Conservation (phyloP, 1,284 basidiomycete genomes). For the Fistulinella cinereoalba region DNA sequence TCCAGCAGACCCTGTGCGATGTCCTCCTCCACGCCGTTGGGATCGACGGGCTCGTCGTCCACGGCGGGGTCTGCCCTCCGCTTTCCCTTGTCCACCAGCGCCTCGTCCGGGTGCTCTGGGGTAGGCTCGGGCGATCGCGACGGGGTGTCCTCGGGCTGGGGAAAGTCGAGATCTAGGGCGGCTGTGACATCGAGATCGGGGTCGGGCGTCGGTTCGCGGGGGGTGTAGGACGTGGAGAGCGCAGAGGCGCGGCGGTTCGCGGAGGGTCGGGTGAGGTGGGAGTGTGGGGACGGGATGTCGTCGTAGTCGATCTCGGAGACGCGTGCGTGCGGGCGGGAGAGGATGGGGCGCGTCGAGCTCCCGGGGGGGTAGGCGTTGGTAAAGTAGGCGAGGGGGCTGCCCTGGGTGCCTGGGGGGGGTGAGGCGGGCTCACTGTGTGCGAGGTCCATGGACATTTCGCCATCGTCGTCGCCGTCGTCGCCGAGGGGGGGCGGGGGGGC, state of each 20-base stretch:
- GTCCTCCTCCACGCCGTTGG: conserved; percentile 52
- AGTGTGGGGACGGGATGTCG: conserved; percentile 61
- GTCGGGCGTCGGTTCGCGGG: conserved; percentile 29
- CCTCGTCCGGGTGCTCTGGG: no score
- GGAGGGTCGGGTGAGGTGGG: conserved; percentile 39
- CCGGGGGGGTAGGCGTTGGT: conserved; percentile 48
- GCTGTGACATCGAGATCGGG: conserved; percentile 28
- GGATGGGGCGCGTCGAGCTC: conserved; percentile 45
- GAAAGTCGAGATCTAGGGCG: conserved; percentile 37
- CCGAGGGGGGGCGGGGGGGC: conserved; percentile 36
- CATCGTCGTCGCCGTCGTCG: conserved; percentile 52
- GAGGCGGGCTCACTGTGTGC: conserved; percentile 47
- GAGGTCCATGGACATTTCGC: conserved; percentile 71
- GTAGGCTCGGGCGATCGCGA: conserved; percentile 38
- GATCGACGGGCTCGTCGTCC: conserved; percentile 31
- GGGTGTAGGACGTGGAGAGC: conserved; percentile 39
- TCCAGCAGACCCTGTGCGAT: conserved; percentile 49
- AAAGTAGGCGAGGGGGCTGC: conserved; percentile 56
- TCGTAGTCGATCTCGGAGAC: conserved; percentile 62
- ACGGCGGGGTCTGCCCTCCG: conserved; percentile 30
- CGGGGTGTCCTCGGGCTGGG: conserved; percentile 30
- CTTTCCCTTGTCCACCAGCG: conserved; percentile 39
- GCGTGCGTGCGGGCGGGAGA: conserved; percentile 50
- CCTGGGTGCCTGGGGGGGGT: conserved; percentile 19
- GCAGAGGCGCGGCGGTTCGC: conserved; percentile 43